Evolutionary conservation across 2,329 filamentous ascomycete species (phyloP).

Genomic region (Dendryphion nanum): DNA sequence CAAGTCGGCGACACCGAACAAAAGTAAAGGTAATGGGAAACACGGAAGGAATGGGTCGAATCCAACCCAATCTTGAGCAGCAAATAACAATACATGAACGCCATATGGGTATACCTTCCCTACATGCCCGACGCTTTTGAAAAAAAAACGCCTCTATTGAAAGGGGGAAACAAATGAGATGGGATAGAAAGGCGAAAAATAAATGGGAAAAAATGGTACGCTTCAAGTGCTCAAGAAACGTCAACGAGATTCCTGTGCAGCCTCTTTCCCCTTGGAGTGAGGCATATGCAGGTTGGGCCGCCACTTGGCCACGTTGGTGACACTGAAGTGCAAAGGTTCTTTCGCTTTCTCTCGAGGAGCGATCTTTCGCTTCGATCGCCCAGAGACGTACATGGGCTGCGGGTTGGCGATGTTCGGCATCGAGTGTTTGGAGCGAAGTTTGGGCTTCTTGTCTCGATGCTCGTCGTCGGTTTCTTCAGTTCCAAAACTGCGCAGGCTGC

Average conservation of each 20-base stretch:
- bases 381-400: conserved; percentile 39
- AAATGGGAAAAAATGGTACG: conserved; percentile 4
- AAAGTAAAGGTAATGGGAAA: neutral
- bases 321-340: conserved; percentile 40
- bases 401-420: conserved; percentile 30
- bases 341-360: conserved; percentile 38
- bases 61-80: neutral
- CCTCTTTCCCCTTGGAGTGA: conserved; percentile 37
- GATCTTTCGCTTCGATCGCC: conserved; percentile 44
- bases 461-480: conserved; percentile 36
- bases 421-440: conserved; percentile 37
- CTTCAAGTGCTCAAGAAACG: neutral
- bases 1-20: neutral
- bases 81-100: conserved; percentile 8
- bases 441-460: conserved; percentile 42
- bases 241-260: conserved; percentile 13
- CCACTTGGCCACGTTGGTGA: conserved; percentile 36
- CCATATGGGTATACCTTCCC: conserved; percentile 18
- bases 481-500: conserved; percentile 35
- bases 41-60: neutral
- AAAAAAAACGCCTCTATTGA: conserved; percentile 14
- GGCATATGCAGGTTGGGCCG: conserved; percentile 31
- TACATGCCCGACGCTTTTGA: conserved; percentile 11
- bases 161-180: conserved; percentile 3
- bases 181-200: conserved; percentile 4